Conservation (phyloP, 305 asterid species). For the Fraxinus angustifolia region DNA sequence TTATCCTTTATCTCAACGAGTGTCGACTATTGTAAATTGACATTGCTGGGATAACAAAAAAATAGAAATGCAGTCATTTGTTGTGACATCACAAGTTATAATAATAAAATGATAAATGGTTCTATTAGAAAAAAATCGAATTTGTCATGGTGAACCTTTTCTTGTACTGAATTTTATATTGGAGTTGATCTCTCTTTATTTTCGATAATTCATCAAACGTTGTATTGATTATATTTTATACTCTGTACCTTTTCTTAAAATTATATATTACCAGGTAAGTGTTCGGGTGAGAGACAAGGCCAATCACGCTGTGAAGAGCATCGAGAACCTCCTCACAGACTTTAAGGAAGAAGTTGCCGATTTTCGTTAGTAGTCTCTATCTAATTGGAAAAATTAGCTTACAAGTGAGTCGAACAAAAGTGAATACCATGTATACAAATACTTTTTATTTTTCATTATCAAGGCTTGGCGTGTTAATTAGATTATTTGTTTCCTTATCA, state of each 20-base stretch:
- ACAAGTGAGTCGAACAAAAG: background rate
- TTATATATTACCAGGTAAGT: slow-evolving; percentile 34
- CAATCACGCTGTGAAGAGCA: slow-evolving; percentile 29
- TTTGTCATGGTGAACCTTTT: background rate
- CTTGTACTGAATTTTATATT: background rate
- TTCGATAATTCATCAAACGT: background rate
- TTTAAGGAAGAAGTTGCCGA: slow-evolving; percentile 44
- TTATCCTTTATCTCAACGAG: background rate
- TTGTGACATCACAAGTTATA: background rate
- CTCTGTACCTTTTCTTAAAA: background rate
- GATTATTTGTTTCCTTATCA: background rate
- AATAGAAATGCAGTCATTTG: background rate
- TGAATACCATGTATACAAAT: background rate
- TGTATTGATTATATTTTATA: background rate
- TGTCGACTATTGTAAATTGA: background rate
- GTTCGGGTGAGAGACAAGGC: slow-evolving; percentile 48
- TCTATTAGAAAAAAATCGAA: background rate
- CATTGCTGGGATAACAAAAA: background rate
- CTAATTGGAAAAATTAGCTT: background rate
- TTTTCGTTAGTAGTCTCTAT: slow-evolving; percentile 29
- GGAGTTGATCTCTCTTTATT: background rate
- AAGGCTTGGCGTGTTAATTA: background rate
- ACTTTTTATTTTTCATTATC: background rate
- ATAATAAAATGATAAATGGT: background rate
- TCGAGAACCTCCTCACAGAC: slow-evolving; percentile 39